phyloP scores from a whole-genome alignment of 495 filamentous ascomycete genomes.

The Parathielavia appendiculata region DNA sequence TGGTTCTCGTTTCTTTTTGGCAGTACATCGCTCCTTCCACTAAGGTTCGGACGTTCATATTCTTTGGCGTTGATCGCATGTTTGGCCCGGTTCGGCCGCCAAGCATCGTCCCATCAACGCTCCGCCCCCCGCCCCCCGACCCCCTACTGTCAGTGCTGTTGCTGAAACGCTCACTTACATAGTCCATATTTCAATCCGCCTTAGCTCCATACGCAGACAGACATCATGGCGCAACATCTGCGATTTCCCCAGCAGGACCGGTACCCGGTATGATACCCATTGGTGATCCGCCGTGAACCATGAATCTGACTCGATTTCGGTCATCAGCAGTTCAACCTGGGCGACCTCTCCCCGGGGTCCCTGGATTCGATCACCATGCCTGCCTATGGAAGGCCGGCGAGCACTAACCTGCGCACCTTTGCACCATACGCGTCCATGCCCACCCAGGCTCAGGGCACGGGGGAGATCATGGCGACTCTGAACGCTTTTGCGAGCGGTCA shows the following conservation, averaged over 20 bases:
- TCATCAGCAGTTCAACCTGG: not conserved
- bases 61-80: no score
- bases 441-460: not conserved
- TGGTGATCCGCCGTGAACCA: not conserved
- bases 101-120: no score
- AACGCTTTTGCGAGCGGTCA: not conserved
- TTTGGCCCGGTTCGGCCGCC: not conserved
- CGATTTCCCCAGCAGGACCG: constrained; percentile 9
- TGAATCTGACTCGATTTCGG: not conserved
- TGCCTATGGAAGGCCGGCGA: not conserved
- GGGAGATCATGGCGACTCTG: not conserved
- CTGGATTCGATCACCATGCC: constrained; percentile 15
- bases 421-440: constrained; percentile 2
- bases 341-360: constrained; percentile 11
- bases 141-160: no score
- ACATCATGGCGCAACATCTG: constrained; percentile 16
- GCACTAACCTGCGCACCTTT: constrained; percentile 3
- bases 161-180: not conserved
- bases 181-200: not conserved
- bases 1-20: no score
- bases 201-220: not conserved
- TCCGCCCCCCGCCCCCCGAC: no score
- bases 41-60: no score
- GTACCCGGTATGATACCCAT: constrained; percentile 12
- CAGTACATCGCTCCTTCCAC: not conserved